Evolutionary conservation across 768 basidiomycete genomes (phyloP).

Genomic region (Auricularia sp.): DNA sequence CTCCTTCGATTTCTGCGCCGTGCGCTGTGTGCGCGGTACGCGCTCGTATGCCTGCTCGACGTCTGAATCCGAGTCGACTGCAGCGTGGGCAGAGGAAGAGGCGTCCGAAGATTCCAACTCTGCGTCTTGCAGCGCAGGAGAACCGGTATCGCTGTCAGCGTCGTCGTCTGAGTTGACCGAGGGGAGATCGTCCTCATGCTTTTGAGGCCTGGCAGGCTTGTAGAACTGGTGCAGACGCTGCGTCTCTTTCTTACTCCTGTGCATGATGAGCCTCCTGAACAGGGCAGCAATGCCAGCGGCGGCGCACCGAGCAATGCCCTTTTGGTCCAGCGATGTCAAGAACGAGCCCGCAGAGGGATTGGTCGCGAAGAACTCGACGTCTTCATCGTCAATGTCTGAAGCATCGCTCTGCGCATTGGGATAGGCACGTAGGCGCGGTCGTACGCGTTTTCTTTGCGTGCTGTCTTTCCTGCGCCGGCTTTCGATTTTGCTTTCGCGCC

Average conservation of each 20-base stretch:
- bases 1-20: conserved; percentile 37
- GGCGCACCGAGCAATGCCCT: conserved; percentile 69
- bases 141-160: conserved; percentile 18
- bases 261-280: conserved; percentile 8
- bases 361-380: conserved; percentile 53
- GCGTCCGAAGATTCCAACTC: conserved; percentile 13
- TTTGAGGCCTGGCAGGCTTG: conserved; percentile 42
- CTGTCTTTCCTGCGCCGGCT: not conserved
- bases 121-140: conserved; percentile 8
- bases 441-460: conserved; percentile 23
- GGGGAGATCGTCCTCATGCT: conserved; percentile 50
- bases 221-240: conserved; percentile 56
- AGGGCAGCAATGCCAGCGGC: not conserved
- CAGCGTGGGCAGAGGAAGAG: conserved; percentile 11
- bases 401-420: conserved; percentile 40
- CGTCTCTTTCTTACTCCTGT: conserved; percentile 79
- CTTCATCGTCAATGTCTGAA: conserved; percentile 56
- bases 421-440: conserved; percentile 56
- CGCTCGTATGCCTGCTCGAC: conserved; percentile 69
- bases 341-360: conserved; percentile 59
- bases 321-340: conserved; percentile 59
- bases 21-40: conserved; percentile 41
- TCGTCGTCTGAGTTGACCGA: conserved; percentile 41
- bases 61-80: conserved; percentile 39
- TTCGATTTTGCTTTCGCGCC: not conserved